A percentile compares a stretch with the other conserved stretches of the same genome.
Evolutionary conservation across 257 asterid genomes (phyloP).

Genomic region (Solanum lycopersicoides): DNA sequence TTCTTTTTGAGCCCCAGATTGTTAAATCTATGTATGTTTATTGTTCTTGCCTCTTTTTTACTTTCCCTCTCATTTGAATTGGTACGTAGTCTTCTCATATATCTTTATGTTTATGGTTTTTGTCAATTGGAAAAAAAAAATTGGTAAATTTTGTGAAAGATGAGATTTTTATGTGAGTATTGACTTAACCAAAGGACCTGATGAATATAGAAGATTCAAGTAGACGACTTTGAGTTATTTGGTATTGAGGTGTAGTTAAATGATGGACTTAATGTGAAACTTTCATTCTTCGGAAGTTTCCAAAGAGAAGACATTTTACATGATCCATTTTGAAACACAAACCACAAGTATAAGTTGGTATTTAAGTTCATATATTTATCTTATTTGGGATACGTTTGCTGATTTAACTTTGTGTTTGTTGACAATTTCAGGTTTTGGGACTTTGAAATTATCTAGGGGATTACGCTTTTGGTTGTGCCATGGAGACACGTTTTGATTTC

Average conservation of each 20-base stretch:
- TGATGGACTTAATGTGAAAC: neutral
- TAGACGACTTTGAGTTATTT: neutral
- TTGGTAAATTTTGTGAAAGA: neutral
- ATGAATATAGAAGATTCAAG: neutral
- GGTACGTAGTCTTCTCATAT: neutral
- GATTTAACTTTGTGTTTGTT: neutral
- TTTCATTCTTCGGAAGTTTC: neutral
- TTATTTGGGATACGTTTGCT: neutral
- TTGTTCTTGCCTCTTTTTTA: neutral
- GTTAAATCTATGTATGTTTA: neutral
- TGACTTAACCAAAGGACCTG: neutral
- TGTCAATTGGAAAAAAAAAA: neutral
- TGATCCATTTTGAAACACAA: neutral
- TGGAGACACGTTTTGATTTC: conserved; percentile 35
- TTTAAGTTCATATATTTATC: neutral
- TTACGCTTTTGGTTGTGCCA: neutral
- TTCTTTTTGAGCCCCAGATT: neutral
- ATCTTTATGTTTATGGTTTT: neutral
- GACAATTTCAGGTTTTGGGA: neutral
- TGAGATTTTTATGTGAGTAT: neutral
- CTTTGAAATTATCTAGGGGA: neutral
- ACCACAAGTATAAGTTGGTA: neutral
- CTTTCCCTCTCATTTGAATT: neutral
- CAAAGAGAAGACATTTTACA: neutral
- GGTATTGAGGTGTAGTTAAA: neutral